Conservation (phyloP, 345 rosid genomes). For the Physaria fendleri region DNA sequence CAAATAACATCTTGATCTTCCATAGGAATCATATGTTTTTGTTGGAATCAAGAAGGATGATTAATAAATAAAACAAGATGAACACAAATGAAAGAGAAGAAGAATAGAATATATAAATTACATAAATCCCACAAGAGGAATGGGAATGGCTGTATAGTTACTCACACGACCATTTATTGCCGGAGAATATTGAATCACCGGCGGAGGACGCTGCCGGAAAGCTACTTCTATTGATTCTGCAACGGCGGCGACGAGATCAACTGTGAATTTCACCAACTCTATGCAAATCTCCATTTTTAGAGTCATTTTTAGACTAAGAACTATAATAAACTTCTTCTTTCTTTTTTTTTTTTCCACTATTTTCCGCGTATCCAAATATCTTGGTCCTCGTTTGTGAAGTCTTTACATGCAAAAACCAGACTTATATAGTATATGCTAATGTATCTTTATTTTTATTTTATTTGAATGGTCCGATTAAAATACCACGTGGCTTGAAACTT, state of each 20-base stretch:
- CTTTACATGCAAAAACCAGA: slow-evolving; percentile 24
- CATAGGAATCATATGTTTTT: not conserved
- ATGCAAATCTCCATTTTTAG: slow-evolving; percentile 30
- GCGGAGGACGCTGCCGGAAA: slow-evolving; percentile 29
- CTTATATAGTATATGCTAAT: slow-evolving; percentile 19
- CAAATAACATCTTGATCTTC: slow-evolving; percentile 10
- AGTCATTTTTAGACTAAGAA: slow-evolving; percentile 11
- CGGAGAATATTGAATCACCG: not conserved
- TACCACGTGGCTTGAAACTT: slow-evolving; percentile 24
- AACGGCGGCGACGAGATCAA: slow-evolving; percentile 26
- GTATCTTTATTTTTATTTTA: slow-evolving; percentile 5
- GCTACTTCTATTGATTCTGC: slow-evolving; percentile 30
- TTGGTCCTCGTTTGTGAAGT: slow-evolving; percentile 8
- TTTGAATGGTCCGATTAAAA: slow-evolving; percentile 1
- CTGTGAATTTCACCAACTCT: slow-evolving; percentile 25
- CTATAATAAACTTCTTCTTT: not conserved
- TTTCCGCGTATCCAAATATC: slow-evolving; percentile 22
- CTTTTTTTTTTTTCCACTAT: slow-evolving; percentile 17
- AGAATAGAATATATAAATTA: slow-evolving; percentile 3
- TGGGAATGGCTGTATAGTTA: slow-evolving; percentile 18
- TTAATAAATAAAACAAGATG: not conserved
- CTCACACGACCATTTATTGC: slow-evolving; percentile 21
- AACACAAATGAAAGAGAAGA: too few species aligned
- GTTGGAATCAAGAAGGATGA: not conserved
- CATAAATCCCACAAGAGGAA: slow-evolving; percentile 28